These are phyloP conservation scores for Anastatica hierochuntica DNA, from an alignment of 345 rosid species.

Conservation along the genomic window DNA sequence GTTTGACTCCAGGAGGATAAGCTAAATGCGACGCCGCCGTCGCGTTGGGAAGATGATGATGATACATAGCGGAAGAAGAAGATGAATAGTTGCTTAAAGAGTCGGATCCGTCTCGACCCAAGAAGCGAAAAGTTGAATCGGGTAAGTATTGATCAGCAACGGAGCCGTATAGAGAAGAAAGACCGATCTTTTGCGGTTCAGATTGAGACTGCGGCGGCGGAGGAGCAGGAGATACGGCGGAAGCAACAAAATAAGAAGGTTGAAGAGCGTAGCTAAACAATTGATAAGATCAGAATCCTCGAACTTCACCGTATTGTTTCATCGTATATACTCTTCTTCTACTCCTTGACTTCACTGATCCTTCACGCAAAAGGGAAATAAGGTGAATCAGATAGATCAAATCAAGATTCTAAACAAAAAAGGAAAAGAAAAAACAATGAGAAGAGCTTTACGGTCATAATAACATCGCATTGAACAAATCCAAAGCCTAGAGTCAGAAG, in stretches of 20 bases:
- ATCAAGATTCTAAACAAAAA: no score
- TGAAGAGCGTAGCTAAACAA: slow-evolving; percentile 30
- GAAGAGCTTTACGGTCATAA: no score
- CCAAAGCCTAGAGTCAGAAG: no score
- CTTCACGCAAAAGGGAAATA: no score
- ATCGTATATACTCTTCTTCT: no score
- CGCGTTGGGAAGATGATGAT: slow-evolving; percentile 26
- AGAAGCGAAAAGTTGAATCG: slow-evolving; percentile 15
- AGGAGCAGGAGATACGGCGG: slow-evolving; percentile 22
- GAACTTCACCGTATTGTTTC: no score
- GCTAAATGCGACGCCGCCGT: slow-evolving; percentile 25
- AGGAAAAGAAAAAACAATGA: no score
- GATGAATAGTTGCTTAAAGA: slow-evolving; percentile 22
- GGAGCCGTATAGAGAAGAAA: slow-evolving; percentile 25
- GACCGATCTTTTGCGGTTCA: background rate
- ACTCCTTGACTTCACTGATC: no score
- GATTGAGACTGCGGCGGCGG: background rate
- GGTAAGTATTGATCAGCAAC: slow-evolving; percentile 21
- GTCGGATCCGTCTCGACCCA: slow-evolving; percentile 24
- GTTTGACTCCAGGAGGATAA: slow-evolving; percentile 39
- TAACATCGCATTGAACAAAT: no score
- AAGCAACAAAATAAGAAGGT: slow-evolving; percentile 20
- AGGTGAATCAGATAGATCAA: no score
- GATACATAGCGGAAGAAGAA: slow-evolving; percentile 28
- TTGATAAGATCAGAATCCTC: no score